phyloP scores from a whole-genome alignment of 805 yeast species.

The Pichia nakasei region DNA sequence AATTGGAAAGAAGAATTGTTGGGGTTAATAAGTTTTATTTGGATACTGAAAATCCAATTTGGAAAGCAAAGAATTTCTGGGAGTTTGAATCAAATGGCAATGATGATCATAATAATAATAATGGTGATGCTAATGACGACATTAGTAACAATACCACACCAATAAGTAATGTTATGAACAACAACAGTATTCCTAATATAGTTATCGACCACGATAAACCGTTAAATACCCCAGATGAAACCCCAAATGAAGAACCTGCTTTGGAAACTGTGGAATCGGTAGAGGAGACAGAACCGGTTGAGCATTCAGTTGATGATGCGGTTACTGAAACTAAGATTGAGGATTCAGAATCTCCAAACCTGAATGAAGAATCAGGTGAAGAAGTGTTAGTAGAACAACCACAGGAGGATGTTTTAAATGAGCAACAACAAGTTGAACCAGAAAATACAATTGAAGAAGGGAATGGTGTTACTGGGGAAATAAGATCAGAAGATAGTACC shows the following conservation, averaged over 20 bases:
- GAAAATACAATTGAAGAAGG: no score
- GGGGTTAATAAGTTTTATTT: conserved; percentile 86
- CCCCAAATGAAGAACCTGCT: not conserved
- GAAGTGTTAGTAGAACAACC: no score
- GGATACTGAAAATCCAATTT: conserved; percentile 38
- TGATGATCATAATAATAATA: not conserved
- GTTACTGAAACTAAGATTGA: no score
- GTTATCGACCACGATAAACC: not conserved
- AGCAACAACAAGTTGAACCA: no score
- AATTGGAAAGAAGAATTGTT: conserved; percentile 75
- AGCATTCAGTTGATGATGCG: no score
- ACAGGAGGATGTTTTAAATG: no score
- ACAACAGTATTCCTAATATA: not conserved
- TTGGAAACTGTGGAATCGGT: no score
- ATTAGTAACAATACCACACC: not conserved
- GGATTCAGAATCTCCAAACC: no score
- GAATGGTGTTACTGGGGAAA: no score
- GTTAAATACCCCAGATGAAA: not conserved
- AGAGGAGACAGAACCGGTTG: not conserved
- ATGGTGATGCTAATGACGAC: not conserved
- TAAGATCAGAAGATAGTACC: no score
- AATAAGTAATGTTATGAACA: not conserved
- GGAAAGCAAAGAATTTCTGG: conserved; percentile 39
- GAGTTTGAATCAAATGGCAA: not conserved
- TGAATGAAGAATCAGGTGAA: no score